These are phyloP conservation scores for Fusarium sp. DNA, from an alignment of 2,329 filamentous ascomycete genomes.

Conservation along the genomic window DNA sequence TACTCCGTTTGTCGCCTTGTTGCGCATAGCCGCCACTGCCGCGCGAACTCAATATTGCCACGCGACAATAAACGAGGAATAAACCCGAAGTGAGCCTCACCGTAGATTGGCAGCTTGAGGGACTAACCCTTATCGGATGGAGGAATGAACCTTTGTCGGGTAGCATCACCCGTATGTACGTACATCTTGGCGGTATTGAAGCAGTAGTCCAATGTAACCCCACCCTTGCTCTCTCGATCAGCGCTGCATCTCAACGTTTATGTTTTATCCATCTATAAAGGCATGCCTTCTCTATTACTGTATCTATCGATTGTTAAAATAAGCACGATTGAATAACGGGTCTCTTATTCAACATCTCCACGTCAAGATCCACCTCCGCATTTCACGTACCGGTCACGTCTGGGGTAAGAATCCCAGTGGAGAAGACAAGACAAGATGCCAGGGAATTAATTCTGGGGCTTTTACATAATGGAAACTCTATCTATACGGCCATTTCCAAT, in stretches of 20 bases:
- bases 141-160: background rate
- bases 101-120: background rate
- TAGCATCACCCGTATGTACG: background rate
- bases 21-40: background rate
- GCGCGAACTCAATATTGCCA: background rate
- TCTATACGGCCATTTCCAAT: background rate
- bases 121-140: background rate
- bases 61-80: background rate
- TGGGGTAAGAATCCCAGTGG: background rate
- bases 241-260: background rate
- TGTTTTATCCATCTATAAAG: background rate
- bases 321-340: background rate
- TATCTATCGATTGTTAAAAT: rapidly evolving
- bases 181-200: background rate
- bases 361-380: background rate
- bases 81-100: background rate
- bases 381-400: background rate
- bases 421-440: background rate
- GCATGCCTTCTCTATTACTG: rapidly evolving
- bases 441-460: background rate
- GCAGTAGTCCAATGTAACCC: background rate
- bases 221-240: background rate
- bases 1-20: background rate
- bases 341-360: background rate
- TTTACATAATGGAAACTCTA: background rate